Conservation (phyloP, 345 rosid species). For the Bruguiera sexangula region DNA sequence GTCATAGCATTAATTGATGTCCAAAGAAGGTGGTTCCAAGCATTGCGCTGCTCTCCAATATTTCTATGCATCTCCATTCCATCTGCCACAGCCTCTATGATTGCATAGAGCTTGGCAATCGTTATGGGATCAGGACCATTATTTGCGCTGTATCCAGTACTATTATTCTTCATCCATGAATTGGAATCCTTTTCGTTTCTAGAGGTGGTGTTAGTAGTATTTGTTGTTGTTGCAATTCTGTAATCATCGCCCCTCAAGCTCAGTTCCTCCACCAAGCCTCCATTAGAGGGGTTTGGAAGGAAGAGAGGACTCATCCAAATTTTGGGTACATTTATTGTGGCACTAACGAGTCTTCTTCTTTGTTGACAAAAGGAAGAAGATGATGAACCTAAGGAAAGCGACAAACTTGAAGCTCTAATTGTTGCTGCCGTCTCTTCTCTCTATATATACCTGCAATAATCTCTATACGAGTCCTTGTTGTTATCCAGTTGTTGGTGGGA, state of each 20-base stretch:
- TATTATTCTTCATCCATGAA: neutral
- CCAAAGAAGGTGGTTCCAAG: conserved; percentile 51
- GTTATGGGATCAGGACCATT: conserved; percentile 18
- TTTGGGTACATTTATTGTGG: conserved; percentile 20
- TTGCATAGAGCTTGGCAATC: conserved; percentile 30
- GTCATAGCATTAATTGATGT: conserved; percentile 43
- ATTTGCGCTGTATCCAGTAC: neutral
- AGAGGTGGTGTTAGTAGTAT: neutral
- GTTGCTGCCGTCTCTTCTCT: conserved; percentile 18
- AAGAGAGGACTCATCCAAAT: conserved; percentile 6
- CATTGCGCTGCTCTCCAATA: conserved; percentile 46
- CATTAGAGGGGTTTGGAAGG: conserved; percentile 22
- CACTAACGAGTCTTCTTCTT: neutral
- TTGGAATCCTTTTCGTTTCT: conserved; percentile 7
- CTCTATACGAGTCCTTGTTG: neutral
- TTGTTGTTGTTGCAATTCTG: neutral
- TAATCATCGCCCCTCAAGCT: neutral
- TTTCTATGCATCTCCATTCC: conserved; percentile 56
- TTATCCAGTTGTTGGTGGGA: neutral
- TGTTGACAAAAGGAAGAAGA: neutral
- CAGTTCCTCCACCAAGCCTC: conserved; percentile 19
- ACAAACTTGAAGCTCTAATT: conserved; percentile 21
- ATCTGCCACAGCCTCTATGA: conserved; percentile 47
- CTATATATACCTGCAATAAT: too few species aligned
- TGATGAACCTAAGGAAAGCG: conserved; percentile 6